Evolutionary conservation across 2,329 filamentous ascomycete genomes (phyloP), one percentile per base, ranked within the genome.

Genomic region (Aspergillus hortae): DNA sequence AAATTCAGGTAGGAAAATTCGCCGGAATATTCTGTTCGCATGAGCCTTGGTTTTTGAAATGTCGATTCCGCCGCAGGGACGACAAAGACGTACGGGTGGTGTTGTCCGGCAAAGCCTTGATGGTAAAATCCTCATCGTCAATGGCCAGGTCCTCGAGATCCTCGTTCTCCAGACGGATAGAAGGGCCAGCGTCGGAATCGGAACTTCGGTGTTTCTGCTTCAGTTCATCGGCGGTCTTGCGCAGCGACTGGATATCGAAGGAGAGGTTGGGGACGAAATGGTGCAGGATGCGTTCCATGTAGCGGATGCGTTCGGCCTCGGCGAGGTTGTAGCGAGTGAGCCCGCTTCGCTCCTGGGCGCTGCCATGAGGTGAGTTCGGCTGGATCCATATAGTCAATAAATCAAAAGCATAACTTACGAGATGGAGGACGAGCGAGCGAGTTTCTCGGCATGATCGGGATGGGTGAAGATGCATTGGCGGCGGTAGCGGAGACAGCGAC

Each of bases 401-500:
- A 3, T 3, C 25, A n/a, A 44, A 23, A 3, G 44, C 12, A 32
- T 12, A 44, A 33, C 67, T 59, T 58, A 70, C 67, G 67, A 67
- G 46, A 65, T 56, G 12, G 65, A 64, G 14, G 67, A 61, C 17
- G 66, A 68, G 36, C 69, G 63, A 40, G 54, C 51, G 35, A 59
- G 43, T 54, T 63, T 70, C 53, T 69, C 67, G 41, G 56, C 60
- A 41, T 65, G 66, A 43, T 72, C 69, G 32, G 68, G 63, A 46
- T 69, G 71, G 9, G 70, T 71, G 56, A 80, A 80, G 52, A 77
- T 71, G 63, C 79, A 81, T 58, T 75, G 74, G 41, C 79, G 74
- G 53, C 74, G 74, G 57, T 80, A 75, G 53, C 77, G 77, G 51
- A 75, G 69, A 60, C 79, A 82, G 49, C 80, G 69, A 44, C 77